phyloP scores from a whole-genome alignment of 2,329 filamentous ascomycete species.

The Penicillium sp. region DNA sequence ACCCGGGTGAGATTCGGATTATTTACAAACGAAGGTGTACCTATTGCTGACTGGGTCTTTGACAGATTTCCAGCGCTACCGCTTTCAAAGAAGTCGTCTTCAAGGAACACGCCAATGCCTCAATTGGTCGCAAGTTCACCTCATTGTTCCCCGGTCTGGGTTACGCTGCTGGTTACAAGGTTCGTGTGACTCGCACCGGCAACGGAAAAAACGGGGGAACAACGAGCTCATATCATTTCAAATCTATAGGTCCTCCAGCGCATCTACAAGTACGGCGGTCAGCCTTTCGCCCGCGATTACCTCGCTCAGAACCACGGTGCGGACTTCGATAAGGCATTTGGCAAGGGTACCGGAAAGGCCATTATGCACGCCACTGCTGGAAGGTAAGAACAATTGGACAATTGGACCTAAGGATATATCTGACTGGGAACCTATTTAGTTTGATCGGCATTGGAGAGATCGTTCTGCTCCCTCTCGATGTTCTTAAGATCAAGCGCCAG shows the following conservation, averaged over 20 bases:
- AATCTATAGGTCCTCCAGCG: slow-evolving; percentile 71
- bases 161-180: slow-evolving; percentile 97
- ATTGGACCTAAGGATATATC: not conserved
- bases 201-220: not conserved
- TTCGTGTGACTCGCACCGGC: slow-evolving; percentile 32
- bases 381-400: slow-evolving; percentile 53
- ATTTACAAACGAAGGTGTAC: not conserved
- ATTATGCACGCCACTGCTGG: slow-evolving; percentile 97
- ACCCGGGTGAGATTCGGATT: slow-evolving; percentile 55
- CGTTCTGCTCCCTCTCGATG: slow-evolving; percentile 87
- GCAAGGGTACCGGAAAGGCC: slow-evolving; percentile 95
- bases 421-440: slow-evolving; percentile 44
- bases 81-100: slow-evolving; percentile 91
- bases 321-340: slow-evolving; percentile 84
- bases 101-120: slow-evolving; percentile 75
- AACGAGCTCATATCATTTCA: slow-evolving; percentile 6
- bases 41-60: slow-evolving; percentile 3
- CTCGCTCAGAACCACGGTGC: slow-evolving; percentile 74
- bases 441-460: slow-evolving; percentile 98
- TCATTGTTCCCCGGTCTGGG: slow-evolving; percentile 95
- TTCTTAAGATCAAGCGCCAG: slow-evolving; percentile 99
- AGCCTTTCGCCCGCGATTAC: slow-evolving; percentile 91
- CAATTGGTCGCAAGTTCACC: slow-evolving; percentile 75
- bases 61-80: slow-evolving; percentile 54
- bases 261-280: slow-evolving; percentile 98